Base-by-base conservation (phyloP, 2,329 filamentous ascomycete species). In the Colletotrichum neosansevieriae region DNA sequence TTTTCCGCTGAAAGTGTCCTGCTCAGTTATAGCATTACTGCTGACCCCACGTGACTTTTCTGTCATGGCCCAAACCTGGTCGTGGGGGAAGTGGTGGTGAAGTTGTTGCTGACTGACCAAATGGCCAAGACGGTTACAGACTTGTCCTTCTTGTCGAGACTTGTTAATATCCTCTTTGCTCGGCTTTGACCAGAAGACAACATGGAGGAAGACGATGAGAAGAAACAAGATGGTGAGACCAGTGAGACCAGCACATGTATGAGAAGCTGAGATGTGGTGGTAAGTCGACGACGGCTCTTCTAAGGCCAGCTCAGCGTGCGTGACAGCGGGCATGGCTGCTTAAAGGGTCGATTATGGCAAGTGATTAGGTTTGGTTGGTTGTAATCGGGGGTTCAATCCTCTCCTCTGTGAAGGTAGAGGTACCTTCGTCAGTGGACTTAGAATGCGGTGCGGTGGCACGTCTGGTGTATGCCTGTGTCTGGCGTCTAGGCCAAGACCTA, bases 281-380 rank as follows among this genome's bases (percentile, higher is more conserved):
- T 67, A 54, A 58, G 65, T 56, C 12, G 58, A 63, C 34, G 59
- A 63, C 62, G 75, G 71, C 67, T 72, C 70, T 69, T 74, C 72
- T 70, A 73, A 73, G 60, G 72, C 74, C 70, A 75, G 73, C 73
- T 77, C 57, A 69, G 67, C 36, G 49, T 66, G 63, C 63, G 47
- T 76, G 73, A 80, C 72, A 74, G 75, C 76, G 72, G 81, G 79
- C 80, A 82, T 82, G 69, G 68, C 77, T 80, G 76, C 77, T 67
- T 63, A 49, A 67, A 67, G 38, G 73, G 74, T 74, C 75, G 76
- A 76, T 75, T 73, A 73, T 76, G 76, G 57, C 34, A 62, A 70
- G 70, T 78, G 71, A 73, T 75, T 76, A 73, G 56, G 61, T 49
- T 69, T 60, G 50, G 44, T 29, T 51, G 61, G 66, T 53, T 34